Evolutionary conservation across 1,139 yeast species (phyloP).

Genomic region (Saccharomycopsis phalli): DNA sequence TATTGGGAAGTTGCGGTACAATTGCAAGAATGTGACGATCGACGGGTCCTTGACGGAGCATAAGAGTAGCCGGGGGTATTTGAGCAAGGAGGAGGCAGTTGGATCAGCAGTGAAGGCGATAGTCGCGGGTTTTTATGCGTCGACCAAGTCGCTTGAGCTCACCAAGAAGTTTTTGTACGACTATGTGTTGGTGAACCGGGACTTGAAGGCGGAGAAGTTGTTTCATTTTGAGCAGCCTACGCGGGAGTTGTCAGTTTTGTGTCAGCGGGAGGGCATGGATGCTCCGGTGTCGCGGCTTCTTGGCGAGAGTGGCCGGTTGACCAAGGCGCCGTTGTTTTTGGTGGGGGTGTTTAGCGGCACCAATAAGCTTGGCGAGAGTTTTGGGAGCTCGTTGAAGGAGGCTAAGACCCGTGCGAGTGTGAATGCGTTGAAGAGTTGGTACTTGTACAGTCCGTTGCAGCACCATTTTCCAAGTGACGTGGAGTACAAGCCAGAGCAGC

Average conservation of each 20-base stretch:
- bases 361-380: constrained; percentile 86
- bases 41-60: constrained; percentile 15
- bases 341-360: constrained; percentile 87
- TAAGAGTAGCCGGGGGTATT: constrained; percentile 24
- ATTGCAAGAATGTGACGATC: constrained; percentile 22
- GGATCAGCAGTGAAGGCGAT: constrained; percentile 63
- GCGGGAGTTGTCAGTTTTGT: constrained; percentile 68
- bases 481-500: constrained; percentile 24
- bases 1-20: constrained; percentile 57
- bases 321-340: constrained; percentile 77
- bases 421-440: constrained; percentile 85
- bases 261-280: constrained; percentile 68
- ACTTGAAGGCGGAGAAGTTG: constrained; percentile 62
- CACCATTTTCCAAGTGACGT: constrained; percentile 54
- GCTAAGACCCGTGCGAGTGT: constrained; percentile 91
- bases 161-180: constrained; percentile 59
- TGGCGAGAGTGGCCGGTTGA: constrained; percentile 87
- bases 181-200: constrained; percentile 66
- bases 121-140: constrained; percentile 61
- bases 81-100: constrained; percentile 25
- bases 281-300: constrained; percentile 75
- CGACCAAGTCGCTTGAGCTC: constrained; percentile 47
- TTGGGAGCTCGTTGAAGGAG: constrained; percentile 84
- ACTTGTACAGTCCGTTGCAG: constrained; percentile 74
- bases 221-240: constrained; percentile 82